Base-by-base conservation (phyloP, 148 eudicot species). In the Linanthus parryae region DNA sequence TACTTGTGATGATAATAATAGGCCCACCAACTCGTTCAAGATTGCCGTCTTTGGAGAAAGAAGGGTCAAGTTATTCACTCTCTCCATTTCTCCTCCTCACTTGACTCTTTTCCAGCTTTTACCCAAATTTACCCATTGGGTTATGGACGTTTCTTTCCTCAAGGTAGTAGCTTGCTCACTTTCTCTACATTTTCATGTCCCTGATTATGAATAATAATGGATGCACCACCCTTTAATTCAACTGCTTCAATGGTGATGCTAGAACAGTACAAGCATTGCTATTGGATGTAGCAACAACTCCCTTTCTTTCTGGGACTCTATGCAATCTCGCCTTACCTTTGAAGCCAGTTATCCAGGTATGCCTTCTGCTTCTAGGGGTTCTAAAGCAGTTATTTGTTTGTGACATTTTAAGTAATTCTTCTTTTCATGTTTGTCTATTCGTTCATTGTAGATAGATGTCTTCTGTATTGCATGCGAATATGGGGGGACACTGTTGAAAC, bases 211-310 rank as follows among this genome's bases (percentile, higher is more conserved):
- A n/a, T n/a, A n/a, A n/a, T n/a, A n/a, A n/a, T n/a, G n/a, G n/a
- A n/a, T n/a, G n/a, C n/a, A n/a, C n/a, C n/a, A n/a, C n/a, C n/a
- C n/a, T n/a, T n/a, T n/a, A n/a, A n/a, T n/a, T n/a, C n/a, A n/a
- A n/a, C n/a, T n/a, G n/a, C n/a, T n/a, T n/a, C n/a, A n/a, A n/a
- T n/a, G n/a, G n/a, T n/a, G n/a, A n/a, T n/a, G n/a, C n/a, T n/a
- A n/a, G n/a, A n/a, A n/a, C n/a, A n/a, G n/a, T n/a, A n/a, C n/a
- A n/a, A n/a, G n/a, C 57, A 87, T 92, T 63, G 94, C 88, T 24
- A 67, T 92, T 45, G 98, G 96, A 25, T 92, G 98, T 51, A 84
- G 82, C 47, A 85, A 92, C 51, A 92, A 92, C 54, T 77, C 94
- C 44, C 60, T 92, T 23, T 71, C 61, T 51, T 61, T 87, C 15